These are phyloP conservation scores for Ulota crispa DNA, from an alignment of 225 moss, liverwort and hornwort species.

Conservation along the genomic window DNA sequence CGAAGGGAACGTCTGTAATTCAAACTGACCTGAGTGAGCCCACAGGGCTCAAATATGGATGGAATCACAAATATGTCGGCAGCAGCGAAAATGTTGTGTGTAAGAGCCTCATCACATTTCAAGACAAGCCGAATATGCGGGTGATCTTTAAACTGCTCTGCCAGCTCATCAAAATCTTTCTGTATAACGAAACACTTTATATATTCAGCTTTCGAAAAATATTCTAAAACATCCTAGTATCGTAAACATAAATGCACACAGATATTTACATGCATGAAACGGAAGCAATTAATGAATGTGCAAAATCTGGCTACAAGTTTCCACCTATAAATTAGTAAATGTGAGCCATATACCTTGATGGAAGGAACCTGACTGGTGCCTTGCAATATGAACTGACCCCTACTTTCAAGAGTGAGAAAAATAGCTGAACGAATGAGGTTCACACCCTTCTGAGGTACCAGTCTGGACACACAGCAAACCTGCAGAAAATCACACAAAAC, in stretches of 20 bases:
- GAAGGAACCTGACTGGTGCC: constrained; percentile 86
- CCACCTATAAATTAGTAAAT: not conserved
- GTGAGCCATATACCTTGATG: constrained; percentile 62
- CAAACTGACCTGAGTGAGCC: constrained; percentile 62
- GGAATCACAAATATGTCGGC: constrained; percentile 92
- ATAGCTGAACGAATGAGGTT: constrained; percentile 76
- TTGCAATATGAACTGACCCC: constrained; percentile 87
- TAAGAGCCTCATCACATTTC: constrained; percentile 72
- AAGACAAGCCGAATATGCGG: constrained; percentile 79
- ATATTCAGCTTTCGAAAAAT: not conserved
- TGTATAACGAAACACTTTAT: constrained; percentile 8
- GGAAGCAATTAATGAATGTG: not conserved
- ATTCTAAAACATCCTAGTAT: too few species aligned
- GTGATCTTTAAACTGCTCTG: constrained; percentile 68
- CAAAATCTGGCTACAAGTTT: not conserved
- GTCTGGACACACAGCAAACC: constrained; percentile 85
- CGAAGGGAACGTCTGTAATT: not conserved
- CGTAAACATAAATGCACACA: not conserved
- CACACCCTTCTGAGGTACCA: constrained; percentile 96
- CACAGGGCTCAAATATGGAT: constrained; percentile 91
- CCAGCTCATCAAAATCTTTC: constrained; percentile 78
- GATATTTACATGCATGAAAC: not conserved
- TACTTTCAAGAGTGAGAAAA: constrained; percentile 66
- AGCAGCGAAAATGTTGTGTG: constrained; percentile 84
- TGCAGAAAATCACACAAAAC: constrained; percentile 21